Base-by-base conservation (phyloP, 768 basidiomycete species). In the Clitopilus hobsonii region DNA sequence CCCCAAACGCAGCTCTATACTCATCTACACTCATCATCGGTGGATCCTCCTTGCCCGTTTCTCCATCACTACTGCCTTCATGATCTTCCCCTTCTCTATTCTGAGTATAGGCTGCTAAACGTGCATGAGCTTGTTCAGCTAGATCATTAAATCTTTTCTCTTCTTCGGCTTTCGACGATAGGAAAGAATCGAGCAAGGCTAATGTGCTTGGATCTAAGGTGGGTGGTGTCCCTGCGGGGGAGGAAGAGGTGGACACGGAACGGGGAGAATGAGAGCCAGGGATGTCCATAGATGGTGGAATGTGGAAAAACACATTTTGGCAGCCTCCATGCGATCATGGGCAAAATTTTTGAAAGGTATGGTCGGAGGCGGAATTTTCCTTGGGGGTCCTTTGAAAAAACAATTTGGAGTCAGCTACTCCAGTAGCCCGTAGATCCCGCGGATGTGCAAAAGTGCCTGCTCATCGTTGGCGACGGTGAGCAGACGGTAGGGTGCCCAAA, bases 1-100 rank as follows among this genome's bases (percentile, higher is more conserved):
- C 77, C 16, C 74, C 69, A 53, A 79, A 79, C 13, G 73, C 70
- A 29, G 64, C 58, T 25, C 71, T 67, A 56, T 73, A 79, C 56
- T 78, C 75, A 38, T 74, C 70, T 14, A 78, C 73, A 54, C 70
- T 75, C 58, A 78, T 67, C 69, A 77, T 75, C 2, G 69, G 67
- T 51, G 70, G 70, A 8, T 66, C 66, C 32, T 63, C 59, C 16
- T 51, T n/a, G 20, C 3, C 47, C 25, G 13, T 22, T 20, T 26
- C 20, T 48, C 14, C 18, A 22, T 13, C 5, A 26, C 18, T 13
- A 24, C 58, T 60, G 16, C 65, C 60, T 6, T 65, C 56, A 47
- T 67, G 59, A 38, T 56, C 55, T 2, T 66, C 60, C 1, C 69
- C 32, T 7, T 67, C 67, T n/a, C n/a, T n/a, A n/a, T n/a, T n/a